phyloP scores from a whole-genome alignment of 371 early-diverging fungal genomes.

The Ordospora colligata region DNA sequence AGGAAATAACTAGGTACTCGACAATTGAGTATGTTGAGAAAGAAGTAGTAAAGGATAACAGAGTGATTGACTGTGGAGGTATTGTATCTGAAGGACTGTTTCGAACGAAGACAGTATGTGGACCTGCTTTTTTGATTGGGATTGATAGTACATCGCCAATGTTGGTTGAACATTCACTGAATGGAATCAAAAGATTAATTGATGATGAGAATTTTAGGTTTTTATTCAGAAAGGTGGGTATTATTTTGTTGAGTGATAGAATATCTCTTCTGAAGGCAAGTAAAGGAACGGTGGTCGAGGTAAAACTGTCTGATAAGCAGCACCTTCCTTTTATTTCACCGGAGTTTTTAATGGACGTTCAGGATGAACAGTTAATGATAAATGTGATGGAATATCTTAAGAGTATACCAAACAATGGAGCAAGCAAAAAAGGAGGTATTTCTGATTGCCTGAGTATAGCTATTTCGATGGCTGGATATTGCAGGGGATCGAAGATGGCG shows the following conservation, averaged over 20 bases:
- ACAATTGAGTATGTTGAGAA: not conserved
- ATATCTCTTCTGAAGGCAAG: not conserved
- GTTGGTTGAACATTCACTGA: not conserved
- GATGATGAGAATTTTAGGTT: constrained; percentile 24
- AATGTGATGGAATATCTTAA: not conserved
- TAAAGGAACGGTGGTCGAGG: not conserved
- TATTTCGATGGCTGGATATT: not conserved
- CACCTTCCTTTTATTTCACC: constrained; percentile 15
- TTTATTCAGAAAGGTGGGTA: constrained; percentile 28
- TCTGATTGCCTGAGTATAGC: not conserved
- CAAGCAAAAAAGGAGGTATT: not conserved
- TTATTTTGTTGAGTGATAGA: not conserved
- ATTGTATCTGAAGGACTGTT: constrained; percentile 7
- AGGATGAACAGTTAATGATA: not conserved
- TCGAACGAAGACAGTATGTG: not conserved
- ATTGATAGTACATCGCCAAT: constrained; percentile 11
- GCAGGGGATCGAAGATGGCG: constrained; percentile 31
- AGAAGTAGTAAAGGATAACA: no score
- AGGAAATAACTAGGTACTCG: not conserved
- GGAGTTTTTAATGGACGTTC: constrained; percentile 13
- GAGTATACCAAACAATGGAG: not conserved
- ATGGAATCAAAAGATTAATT: not conserved
- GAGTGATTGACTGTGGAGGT: not conserved
- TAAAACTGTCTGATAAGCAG: not conserved
- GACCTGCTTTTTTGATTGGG: constrained; percentile 44